Evolutionary conservation across 1,284 basidiomycete genomes (phyloP), one percentile per base, ranked within the genome.

Genomic region (Irpex sp.): DNA sequence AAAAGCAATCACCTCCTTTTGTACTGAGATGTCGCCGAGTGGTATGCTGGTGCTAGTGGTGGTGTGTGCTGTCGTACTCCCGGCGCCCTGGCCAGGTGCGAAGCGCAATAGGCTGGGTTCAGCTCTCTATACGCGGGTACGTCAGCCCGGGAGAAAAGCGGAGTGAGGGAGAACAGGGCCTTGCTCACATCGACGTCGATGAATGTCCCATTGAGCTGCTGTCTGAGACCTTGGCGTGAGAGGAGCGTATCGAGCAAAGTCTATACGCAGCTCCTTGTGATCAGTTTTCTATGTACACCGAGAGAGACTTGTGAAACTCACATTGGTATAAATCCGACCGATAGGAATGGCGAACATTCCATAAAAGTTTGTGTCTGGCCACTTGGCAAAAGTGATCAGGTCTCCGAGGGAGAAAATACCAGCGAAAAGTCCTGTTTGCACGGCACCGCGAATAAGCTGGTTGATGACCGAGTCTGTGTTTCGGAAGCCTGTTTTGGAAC

Each of bases 391-490:
- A 1, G 74, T 71, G 50, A 81, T 74, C 37, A 82, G 61, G 63
- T 81, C 79, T 1, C 73, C 76, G 21, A 81, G 57, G 11, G 81
- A 76, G 66, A 83, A 83, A 4, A 82, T 70, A 0, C 73, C 75
- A 0, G 75, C 77, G 50, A 83, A 81, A 5, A 82, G 63, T 47
- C 76, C 77, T 0, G 82, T 83, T 63, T 82, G 82, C 17, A 83
- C 71, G 15, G 79, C 79, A 26, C 78, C 79, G 43, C 81, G 75
- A 63, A 82, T 82, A 1, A 83, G 71, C 36, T 77, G 75, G 62
- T 79, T 78, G 63, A 83, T 73, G 26, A 81, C 73, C 0, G 72
- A 78, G 61, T 83, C 80, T 4, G 78, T 82, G 60, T 68, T 75
- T n/a, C 69, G 71, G 68, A 80, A 79, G 9, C 81, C 82, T 6